These are phyloP conservation scores for Stevia rebaudiana DNA, from an alignment of 140 eudicot genomes.

Conservation along the genomic window DNA sequence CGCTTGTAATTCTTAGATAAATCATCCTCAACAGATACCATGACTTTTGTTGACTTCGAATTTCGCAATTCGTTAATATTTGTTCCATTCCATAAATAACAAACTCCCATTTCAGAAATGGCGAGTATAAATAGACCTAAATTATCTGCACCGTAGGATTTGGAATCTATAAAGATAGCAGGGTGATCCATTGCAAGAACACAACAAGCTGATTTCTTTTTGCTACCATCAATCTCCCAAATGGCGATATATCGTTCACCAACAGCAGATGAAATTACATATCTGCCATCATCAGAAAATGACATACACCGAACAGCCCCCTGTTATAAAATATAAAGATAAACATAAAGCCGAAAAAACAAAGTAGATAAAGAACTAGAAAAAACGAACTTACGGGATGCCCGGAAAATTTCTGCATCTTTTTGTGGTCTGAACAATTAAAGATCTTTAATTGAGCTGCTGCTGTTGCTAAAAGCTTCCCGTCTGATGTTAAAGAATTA, in stretches of 20 bases:
- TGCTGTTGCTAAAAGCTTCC: slow-evolving; percentile 80
- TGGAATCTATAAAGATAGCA: slow-evolving; percentile 44
- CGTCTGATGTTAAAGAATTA: slow-evolving; percentile 43
- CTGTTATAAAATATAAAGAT: slow-evolving; percentile 23
- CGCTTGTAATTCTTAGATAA: slow-evolving; percentile 43
- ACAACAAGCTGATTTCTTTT: slow-evolving; percentile 58
- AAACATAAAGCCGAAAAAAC: neutral
- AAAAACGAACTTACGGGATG: slow-evolving; percentile 66
- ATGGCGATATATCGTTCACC: slow-evolving; percentile 81
- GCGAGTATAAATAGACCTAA: slow-evolving; percentile 59
- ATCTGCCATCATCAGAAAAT: slow-evolving; percentile 75
- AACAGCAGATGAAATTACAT: slow-evolving; percentile 63
- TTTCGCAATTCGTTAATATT: slow-evolving; percentile 48
- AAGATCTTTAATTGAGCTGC: slow-evolving; percentile 84
- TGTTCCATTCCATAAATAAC: slow-evolving; percentile 73
- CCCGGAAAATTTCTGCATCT: slow-evolving; percentile 89
- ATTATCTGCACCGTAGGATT: slow-evolving; percentile 19
- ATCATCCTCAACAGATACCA: slow-evolving; percentile 34
- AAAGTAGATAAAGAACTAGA: neutral
- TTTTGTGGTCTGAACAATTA: slow-evolving; percentile 56
- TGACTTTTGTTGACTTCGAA: slow-evolving; percentile 59
- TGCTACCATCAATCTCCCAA: slow-evolving; percentile 77
- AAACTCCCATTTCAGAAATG: slow-evolving; percentile 76
- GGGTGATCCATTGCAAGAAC: slow-evolving; percentile 95
- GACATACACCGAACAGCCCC: slow-evolving; percentile 77